These are phyloP conservation scores for Akanthomyces lecanii DNA, from an alignment of 2,329 filamentous ascomycete species.

Conservation along the genomic window DNA sequence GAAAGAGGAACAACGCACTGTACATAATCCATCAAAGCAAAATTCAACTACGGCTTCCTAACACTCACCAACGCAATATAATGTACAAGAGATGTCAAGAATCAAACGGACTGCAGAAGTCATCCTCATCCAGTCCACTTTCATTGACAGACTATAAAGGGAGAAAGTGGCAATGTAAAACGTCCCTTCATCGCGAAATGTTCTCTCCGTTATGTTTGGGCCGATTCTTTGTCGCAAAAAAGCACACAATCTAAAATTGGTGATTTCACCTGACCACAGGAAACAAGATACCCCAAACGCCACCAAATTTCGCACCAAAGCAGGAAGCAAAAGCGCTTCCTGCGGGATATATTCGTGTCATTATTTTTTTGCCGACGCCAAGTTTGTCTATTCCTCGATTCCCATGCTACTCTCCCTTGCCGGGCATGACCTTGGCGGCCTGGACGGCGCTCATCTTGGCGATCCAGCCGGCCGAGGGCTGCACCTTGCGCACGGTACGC, in stretches of 20 bases:
- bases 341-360: not conserved
- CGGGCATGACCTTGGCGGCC: constrained; percentile 77
- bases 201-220: not conserved
- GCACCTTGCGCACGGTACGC: constrained; percentile 87
- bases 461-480: constrained; percentile 84
- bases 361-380: not conserved
- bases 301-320: not conserved
- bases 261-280: not conserved
- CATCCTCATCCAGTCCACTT: too few species aligned
- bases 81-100: too few species aligned
- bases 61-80: too few species aligned
- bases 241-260: not conserved
- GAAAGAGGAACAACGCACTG: not conserved
- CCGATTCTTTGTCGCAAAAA: not conserved
- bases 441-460: constrained; percentile 97
- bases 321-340: not conserved
- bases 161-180: too few species aligned
- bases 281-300: not conserved
- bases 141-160: too few species aligned
- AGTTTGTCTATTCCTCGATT: not conserved
- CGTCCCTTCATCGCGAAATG: not conserved
- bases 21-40: not conserved
- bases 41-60: too few species aligned
- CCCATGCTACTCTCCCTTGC: constrained; percentile 46
- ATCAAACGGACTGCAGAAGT: too few species aligned